Conservation (phyloP, 2,329 filamentous ascomycete species). For the Fusarium sp. region DNA sequence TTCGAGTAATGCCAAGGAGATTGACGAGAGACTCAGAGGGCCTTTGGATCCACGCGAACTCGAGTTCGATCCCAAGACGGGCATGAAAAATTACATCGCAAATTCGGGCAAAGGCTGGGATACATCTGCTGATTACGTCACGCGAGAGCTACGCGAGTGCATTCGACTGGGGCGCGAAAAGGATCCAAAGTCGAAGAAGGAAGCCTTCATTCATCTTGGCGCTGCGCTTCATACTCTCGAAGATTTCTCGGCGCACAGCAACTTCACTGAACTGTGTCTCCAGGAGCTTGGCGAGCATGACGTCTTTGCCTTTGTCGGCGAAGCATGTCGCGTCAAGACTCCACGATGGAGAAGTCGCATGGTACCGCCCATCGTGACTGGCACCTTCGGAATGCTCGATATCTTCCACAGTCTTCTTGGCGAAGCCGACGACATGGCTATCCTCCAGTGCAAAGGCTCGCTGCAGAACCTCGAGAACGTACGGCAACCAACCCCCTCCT, state of each 20-base stretch:
- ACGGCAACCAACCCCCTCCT: background rate
- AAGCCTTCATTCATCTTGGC: slow-evolving; percentile 62
- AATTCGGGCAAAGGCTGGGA: slow-evolving; percentile 81
- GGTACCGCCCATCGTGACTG: slow-evolving; percentile 77
- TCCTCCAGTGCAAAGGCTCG: slow-evolving; percentile 64
- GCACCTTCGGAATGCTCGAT: slow-evolving; percentile 66
- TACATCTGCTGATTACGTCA: slow-evolving; percentile 84
- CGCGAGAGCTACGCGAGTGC: slow-evolving; percentile 74
- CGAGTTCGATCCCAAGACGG: slow-evolving; percentile 75
- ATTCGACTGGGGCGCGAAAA: slow-evolving; percentile 73
- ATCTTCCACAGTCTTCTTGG: slow-evolving; percentile 74
- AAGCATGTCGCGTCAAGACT: slow-evolving; percentile 58
- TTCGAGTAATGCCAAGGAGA: slow-evolving; percentile 78
- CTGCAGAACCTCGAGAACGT: slow-evolving; percentile 74
- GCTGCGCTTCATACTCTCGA: slow-evolving; percentile 79
- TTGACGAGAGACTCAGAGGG: slow-evolving; percentile 63
- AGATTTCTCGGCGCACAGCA: slow-evolving; percentile 75
- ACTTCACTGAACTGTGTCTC: slow-evolving; percentile 79
- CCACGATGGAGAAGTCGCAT: slow-evolving; percentile 60
- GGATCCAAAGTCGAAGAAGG: slow-evolving; percentile 28
- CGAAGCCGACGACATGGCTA: slow-evolving; percentile 65
- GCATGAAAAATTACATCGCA: slow-evolving; percentile 98
- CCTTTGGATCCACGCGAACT: slow-evolving; percentile 66
- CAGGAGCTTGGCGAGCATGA: slow-evolving; percentile 75
- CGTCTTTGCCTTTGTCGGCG: slow-evolving; percentile 67